These are phyloP conservation scores for Dryas integrifolia DNA, from an alignment of 331 rosid species.

Conservation along the genomic window DNA sequence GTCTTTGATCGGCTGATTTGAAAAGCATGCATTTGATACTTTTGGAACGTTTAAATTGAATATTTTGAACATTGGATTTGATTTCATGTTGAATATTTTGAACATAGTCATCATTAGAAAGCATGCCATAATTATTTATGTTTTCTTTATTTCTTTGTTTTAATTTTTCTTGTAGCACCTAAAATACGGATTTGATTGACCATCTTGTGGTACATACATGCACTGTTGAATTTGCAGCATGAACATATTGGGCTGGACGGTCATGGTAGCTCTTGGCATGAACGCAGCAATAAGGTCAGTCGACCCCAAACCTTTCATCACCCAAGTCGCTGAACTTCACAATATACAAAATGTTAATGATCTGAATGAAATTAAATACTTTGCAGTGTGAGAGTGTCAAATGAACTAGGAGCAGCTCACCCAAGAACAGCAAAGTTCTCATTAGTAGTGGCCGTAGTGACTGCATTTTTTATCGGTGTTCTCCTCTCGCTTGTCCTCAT, in stretches of 20 bases:
- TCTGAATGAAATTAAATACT: not conserved
- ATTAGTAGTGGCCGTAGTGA: conserved; percentile 48
- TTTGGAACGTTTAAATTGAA: no score
- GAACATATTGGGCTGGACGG: conserved; percentile 74
- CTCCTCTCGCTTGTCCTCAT: conserved; percentile 38
- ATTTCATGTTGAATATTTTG: no score
- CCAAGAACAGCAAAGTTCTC: conserved; percentile 78
- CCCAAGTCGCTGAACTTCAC: not conserved
- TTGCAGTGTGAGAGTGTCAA: conserved; percentile 68
- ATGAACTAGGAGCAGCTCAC: conserved; percentile 72
- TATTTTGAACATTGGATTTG: no score
- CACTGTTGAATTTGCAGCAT: conserved; percentile 43
- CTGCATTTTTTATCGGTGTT: conserved; percentile 39
- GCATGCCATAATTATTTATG: no score
- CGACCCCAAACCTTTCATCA: not conserved
- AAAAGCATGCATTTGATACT: no score
- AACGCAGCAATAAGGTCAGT: conserved; percentile 72
- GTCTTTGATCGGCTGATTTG: no score
- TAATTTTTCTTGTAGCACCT: no score
- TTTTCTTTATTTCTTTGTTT: no score
- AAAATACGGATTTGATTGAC: no score
- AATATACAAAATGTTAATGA: not conserved
- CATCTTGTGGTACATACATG: not conserved
- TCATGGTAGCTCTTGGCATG: conserved; percentile 68
- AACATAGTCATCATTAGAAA: no score